Evolutionary conservation across 768 basidiomycete genomes (phyloP).

Genomic region (Termitomyces sp.): DNA sequence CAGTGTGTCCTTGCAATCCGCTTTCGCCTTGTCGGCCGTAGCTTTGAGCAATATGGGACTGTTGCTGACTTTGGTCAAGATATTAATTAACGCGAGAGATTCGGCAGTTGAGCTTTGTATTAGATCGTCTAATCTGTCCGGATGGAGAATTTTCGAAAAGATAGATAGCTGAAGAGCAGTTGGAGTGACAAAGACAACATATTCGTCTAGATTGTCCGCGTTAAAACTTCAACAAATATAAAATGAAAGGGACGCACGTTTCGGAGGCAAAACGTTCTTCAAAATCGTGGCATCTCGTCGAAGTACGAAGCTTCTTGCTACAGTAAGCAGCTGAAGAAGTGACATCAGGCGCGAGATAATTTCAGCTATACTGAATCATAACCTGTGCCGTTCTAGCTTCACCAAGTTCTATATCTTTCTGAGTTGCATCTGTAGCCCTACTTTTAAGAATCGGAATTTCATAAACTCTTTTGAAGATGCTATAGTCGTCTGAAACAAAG

Average conservation of each 20-base stretch:
- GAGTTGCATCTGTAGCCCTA: conserved; percentile 67
- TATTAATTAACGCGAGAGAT: conserved; percentile 72
- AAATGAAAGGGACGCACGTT: conserved; percentile 47
- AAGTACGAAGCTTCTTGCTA: conserved; percentile 87
- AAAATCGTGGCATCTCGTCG: conserved; percentile 82
- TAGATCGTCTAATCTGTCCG: conserved; percentile 62
- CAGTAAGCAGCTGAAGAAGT: conserved; percentile 48
- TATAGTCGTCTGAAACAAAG: conserved; percentile 56
- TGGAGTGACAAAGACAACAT: conserved; percentile 94
- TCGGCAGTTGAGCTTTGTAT: conserved; percentile 69
- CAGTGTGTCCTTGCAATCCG: conserved; percentile 30
- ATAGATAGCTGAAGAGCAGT: conserved; percentile 78
- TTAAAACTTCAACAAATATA: not conserved
- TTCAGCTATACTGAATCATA: not conserved
- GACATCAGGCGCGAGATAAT: not conserved
- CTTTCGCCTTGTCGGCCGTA: conserved; percentile 58
- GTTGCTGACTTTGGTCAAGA: conserved; percentile 87
- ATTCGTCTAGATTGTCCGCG: conserved; percentile 64
- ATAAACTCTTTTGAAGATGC: conserved; percentile 73
- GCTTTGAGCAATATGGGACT: conserved; percentile 84
- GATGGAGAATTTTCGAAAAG: conserved; percentile 69
- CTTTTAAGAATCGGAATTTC: conserved; percentile 86
- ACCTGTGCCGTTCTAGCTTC: conserved; percentile 77
- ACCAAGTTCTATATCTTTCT: conserved; percentile 72
- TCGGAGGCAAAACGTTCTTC: conserved; percentile 83